Percentiles rank a stretch among this genome's conserved stretches.
phyloP scores from a whole-genome alignment of 106 monocot species.

The Allium cepa region DNA sequence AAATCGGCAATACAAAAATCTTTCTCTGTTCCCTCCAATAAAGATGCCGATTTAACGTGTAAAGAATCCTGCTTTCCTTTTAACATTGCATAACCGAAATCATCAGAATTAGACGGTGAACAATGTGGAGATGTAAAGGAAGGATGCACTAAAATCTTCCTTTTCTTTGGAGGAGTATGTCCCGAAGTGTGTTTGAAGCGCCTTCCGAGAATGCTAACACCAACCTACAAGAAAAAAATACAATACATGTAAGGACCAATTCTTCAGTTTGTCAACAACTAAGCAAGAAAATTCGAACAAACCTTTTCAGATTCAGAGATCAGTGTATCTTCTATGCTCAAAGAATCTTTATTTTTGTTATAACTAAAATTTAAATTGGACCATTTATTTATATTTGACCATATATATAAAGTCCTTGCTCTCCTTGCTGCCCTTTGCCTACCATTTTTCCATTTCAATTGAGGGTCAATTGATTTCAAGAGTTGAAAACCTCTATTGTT shows the following conservation, averaged over 20 bases:
- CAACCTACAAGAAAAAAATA: conserved; percentile 44
- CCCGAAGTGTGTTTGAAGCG: conserved; percentile 58
- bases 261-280: no score
- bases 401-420: no score
- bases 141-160: conserved; percentile 40
- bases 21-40: not conserved
- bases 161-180: conserved; percentile 85
- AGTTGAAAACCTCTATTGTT: no score
- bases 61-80: conserved; percentile 12
- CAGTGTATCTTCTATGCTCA: no score
- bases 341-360: no score
- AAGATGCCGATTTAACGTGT: not conserved
- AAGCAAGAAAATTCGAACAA: no score
- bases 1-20: conserved; percentile 44
- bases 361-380: no score
- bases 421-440: no score
- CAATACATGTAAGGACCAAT: conserved; percentile 11
- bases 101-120: conserved; percentile 12
- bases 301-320: no score
- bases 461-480: no score
- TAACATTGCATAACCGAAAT: conserved; percentile 3
- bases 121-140: conserved; percentile 36
- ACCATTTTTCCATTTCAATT: no score
- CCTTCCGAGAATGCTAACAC: conserved; percentile 78
- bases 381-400: no score